A percentile compares a stretch with the other conserved stretches of the same genome.
These are phyloP conservation scores for Ogataea pignaliae DNA, from an alignment of 805 yeast species.

Conservation along the genomic window DNA sequence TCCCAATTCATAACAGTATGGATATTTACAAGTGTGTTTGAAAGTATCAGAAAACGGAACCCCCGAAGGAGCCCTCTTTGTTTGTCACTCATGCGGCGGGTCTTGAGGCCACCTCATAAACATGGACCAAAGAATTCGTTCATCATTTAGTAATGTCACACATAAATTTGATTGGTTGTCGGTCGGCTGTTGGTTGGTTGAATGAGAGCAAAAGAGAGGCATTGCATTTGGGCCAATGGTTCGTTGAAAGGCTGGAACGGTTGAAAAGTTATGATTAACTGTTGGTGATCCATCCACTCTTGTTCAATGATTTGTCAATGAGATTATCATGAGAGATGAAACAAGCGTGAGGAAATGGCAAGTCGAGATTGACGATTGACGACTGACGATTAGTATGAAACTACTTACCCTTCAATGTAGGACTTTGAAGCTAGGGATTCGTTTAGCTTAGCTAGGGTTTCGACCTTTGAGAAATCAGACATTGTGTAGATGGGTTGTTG, in stretches of 20 bases:
- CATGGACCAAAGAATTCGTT: conserved; percentile 84
- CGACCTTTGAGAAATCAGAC: conserved; percentile 77
- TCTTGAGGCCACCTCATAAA: conserved; percentile 94
- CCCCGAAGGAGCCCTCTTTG: conserved; percentile 33
- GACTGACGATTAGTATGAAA: neutral
- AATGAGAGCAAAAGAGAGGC: neutral
- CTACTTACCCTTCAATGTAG: conserved; percentile 91
- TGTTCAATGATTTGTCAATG: too few relatives aligned
- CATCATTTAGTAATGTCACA: conserved; percentile 45
- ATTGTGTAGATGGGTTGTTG: conserved; percentile 36
- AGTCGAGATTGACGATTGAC: too few relatives aligned
- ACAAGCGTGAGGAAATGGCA: neutral
- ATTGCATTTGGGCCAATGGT: too few relatives aligned
- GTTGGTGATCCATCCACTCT: too few relatives aligned
- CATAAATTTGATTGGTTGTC: neutral
- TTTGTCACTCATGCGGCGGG: conserved; percentile 91
- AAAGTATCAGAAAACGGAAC: conserved; percentile 30
- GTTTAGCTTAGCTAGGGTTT: conserved; percentile 72
- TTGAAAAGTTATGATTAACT: too few relatives aligned
- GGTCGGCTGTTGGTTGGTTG: neutral
- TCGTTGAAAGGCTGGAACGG: too few relatives aligned
- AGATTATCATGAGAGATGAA: neutral
- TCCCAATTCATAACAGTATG: neutral
- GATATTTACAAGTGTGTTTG: too few relatives aligned
- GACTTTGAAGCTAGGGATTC: conserved; percentile 86